Base-by-base conservation (phyloP, 2,329 filamentous ascomycete species). In the Cercospora nicotianae region DNA sequence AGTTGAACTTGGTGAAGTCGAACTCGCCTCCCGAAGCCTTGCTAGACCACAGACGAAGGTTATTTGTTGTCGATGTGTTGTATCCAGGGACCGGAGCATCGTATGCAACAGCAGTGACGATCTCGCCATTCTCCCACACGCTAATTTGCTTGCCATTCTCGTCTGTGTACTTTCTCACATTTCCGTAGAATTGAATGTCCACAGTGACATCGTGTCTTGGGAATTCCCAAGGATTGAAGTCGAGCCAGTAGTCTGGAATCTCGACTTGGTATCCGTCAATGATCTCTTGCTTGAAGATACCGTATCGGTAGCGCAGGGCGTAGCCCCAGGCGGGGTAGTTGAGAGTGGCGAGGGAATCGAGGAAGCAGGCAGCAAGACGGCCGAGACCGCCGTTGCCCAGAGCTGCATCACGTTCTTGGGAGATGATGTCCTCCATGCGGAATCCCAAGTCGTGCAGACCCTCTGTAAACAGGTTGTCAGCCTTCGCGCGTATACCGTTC, bases 1-100 rank as follows among this genome's bases (percentile, higher is more conserved):
- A 95, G 83, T 99, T 99, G 89, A 99, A 99, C 80, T 98, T 98
- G 77, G 97, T 94, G 83, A 99, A 99, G 82, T 99, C 94, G 72
- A 99, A 99, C 80, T 99, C 95, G 72, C 95, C 95, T 74, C 92
- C 94, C 57, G 94, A 94, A 53, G 95, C 94, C 82, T 97, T 97
- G 85, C 93, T 97, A 55, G 93, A 97, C 95, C 95, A 99, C 45
- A 99, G 86, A 69, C 95, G 91, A 71, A 99, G 85, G 82, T 99
- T 99, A 85, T 99, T 99, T 74, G 94, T 97, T 10, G 94, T 94
- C 7, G 88, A 84, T 0, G 95, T 99, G 70, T 88, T 89, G 78
- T 93, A 98, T 9, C 95, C 95, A 20, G 95, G 95, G 73, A 98
- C 77, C 6, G 83, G 83, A 51, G 97, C 92, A 80, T 99, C 95